Base-by-base conservation (phyloP, 2,329 filamentous ascomycete genomes). In the Zymoseptoria tritici region DNA sequence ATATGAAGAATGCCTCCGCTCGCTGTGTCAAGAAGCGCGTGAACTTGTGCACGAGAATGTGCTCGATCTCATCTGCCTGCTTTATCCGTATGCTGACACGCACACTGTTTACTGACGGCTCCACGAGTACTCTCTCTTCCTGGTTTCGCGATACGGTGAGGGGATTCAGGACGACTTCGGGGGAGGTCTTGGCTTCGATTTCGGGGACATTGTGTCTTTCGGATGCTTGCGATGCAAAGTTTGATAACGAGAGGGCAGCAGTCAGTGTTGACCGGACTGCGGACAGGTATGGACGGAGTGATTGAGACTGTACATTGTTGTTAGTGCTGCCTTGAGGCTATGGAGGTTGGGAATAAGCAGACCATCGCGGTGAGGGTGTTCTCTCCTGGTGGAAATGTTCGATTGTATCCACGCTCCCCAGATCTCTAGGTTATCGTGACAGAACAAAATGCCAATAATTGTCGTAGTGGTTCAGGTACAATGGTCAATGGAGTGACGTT, bases 21-120 rank as follows among this genome's bases (percentile, higher is more conserved):
- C 93, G 83, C 79, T 97, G 93, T 49, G 91, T 97, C 78, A 99
- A 79, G 82, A 99, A 99, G 59, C 94, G 84, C 49, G 92, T 96
- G 72, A 99, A 97, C 78, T 99, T 99, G 80, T 97, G 94, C 65
- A 99, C 94, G 63, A 99, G 80, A 66, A 99, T 97, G 74, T 95
- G 85, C 77, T 99, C 94, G 71, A 97, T 99, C 80, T 99, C 94
- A 76, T 99, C 94, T 63, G 94, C 94, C 81, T 99, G 94, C 80
- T 99, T 99, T 77, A 99, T 97, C 81, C 93, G 91, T 80, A 99
- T 96, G 83, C 91, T 96, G 72, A 99, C 89, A 68, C 94, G 88
- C 68, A 99, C 89, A 68, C 90, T 95, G 83, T 99, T 99, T 79
- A 97, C 88, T 75, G 90, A 94, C 57, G 94, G 92, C 79, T 97